These are phyloP conservation scores for Brassica cretica DNA, from an alignment of 345 rosid genomes.

Conservation along the genomic window DNA sequence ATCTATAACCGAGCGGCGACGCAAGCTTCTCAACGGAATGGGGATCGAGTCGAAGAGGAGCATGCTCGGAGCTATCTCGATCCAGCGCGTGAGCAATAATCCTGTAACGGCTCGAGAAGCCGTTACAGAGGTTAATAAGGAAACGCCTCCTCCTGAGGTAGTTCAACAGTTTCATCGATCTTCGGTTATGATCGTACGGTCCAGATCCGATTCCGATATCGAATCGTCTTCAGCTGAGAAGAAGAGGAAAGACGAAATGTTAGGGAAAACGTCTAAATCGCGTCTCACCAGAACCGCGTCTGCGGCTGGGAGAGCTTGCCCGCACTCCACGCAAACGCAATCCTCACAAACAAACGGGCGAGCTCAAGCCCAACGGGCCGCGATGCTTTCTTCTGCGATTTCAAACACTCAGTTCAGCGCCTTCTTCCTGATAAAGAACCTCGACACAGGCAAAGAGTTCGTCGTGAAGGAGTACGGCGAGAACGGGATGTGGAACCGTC, in stretches of 20 bases:
- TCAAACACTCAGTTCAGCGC: slow-evolving; percentile 54
- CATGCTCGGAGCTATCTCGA: slow-evolving; percentile 41
- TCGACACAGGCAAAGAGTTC: slow-evolving; percentile 86
- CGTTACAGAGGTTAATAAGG: slow-evolving; percentile 21
- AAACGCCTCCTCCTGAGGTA: background rate
- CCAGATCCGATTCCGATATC: slow-evolving; percentile 73
- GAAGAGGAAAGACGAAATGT: slow-evolving; percentile 61
- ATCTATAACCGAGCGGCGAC: slow-evolving; percentile 70
- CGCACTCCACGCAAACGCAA: slow-evolving; percentile 45
- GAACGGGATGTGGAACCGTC: slow-evolving; percentile 82
- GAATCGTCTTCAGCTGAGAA: slow-evolving; percentile 49
- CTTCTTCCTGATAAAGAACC: slow-evolving; percentile 79
- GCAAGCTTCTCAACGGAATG: slow-evolving; percentile 74
- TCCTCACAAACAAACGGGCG: slow-evolving; percentile 21
- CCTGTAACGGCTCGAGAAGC: background rate
- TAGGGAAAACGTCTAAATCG: slow-evolving; percentile 65
- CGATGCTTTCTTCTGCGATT: slow-evolving; percentile 33
- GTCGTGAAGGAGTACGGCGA: slow-evolving; percentile 74
- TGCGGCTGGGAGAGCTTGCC: slow-evolving; percentile 33
- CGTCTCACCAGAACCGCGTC: slow-evolving; percentile 66
- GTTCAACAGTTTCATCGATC: slow-evolving; percentile 7
- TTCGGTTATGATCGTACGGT: slow-evolving; percentile 55
- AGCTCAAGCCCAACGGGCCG: slow-evolving; percentile 13
- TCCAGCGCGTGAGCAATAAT: slow-evolving; percentile 30
- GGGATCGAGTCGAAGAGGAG: slow-evolving; percentile 55